Base-by-base conservation (phyloP, 148 eudicot genomes). In the Camellia sinensis region DNA sequence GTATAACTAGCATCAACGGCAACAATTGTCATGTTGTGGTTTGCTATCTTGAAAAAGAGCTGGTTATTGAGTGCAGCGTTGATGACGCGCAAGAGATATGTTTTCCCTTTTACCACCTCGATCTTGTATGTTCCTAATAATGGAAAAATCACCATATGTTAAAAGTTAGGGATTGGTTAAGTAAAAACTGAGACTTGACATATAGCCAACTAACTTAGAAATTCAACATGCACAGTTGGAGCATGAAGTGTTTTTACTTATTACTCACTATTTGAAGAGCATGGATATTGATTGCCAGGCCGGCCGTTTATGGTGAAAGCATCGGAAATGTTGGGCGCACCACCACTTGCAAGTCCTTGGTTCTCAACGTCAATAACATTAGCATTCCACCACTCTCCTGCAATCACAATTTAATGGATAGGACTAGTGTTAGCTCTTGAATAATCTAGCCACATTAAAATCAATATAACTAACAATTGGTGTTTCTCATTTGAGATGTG, bases 321-420 rank as follows among this genome's bases (percentile, higher is more conserved):
- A 67, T 92, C 88, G 0, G 97, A 92, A 8, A 61, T 75, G 13
- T 85, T 88, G 7, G 94, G 92, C 3, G 88, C 84, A 14, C 56
- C 89, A 3, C 94, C 94, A 0, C 80, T 86, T 4, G 82, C 87
- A 6, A 78, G 54, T 0, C 81, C 89, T 61, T 83, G 45, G 12
- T 83, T 73, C 68, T 81, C 87, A 2, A 90, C 88, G 15, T 89
- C 91, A 2, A 83, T n/a, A 6, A 87, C 89, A 78, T 89, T 86
- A 10, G 85, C 86, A 78, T 92, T 88, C 97, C 97, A 92, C 97
- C 97, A 92, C 74, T 93, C 94, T 18, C 94, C 97, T 93, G 80
- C 78, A 79, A 77, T 50, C 75, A 21, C 59, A 73, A 73, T 37
- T 54, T 14, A 73, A 54, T 43, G 6, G 29, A 18, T 45, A 29